These are phyloP conservation scores for Graphiopsis chlorocephala DNA, from an alignment of 2,329 filamentous ascomycete species.

Conservation along the genomic window DNA sequence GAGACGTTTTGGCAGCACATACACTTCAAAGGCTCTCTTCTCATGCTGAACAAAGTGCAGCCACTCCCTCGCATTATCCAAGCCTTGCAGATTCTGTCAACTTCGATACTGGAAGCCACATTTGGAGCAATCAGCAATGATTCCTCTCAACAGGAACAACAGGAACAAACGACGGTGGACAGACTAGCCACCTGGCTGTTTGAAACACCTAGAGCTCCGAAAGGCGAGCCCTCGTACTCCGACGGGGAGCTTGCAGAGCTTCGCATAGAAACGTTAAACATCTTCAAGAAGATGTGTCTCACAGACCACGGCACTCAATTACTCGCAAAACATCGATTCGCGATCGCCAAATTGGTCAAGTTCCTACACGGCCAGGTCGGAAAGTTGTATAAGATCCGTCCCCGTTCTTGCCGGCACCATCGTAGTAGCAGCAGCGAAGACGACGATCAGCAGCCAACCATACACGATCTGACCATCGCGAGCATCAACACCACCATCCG, in stretches of 20 bases:
- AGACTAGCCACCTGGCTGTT: slow-evolving; percentile 62
- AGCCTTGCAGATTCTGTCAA: slow-evolving; percentile 65
- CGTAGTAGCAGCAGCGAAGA: slow-evolving; percentile 16
- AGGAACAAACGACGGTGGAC: slow-evolving; percentile 54
- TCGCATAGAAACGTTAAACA: slow-evolving; percentile 45
- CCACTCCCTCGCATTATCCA: slow-evolving; percentile 60
- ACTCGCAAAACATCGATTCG: slow-evolving; percentile 65
- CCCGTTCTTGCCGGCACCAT: neutral
- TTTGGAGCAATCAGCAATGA: slow-evolving; percentile 64
- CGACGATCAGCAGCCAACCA: slow-evolving; percentile 22
- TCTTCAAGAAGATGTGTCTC: slow-evolving; percentile 57
- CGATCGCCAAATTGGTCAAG: slow-evolving; percentile 71
- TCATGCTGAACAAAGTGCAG: slow-evolving; percentile 67
- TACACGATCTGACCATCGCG: slow-evolving; percentile 42
- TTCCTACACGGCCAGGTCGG: slow-evolving; percentile 72
- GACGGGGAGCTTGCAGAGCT: slow-evolving; percentile 43
- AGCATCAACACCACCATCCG: slow-evolving; percentile 60
- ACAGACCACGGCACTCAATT: slow-evolving; percentile 62
- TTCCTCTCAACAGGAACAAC: slow-evolving; percentile 35
- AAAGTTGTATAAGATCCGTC: slow-evolving; percentile 48
- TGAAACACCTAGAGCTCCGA: slow-evolving; percentile 48
- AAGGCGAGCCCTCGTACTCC: slow-evolving; percentile 43
- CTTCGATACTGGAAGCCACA: slow-evolving; percentile 60
- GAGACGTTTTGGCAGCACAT: slow-evolving; percentile 65
- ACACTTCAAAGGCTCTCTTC: slow-evolving; percentile 63